Percentiles rank a stretch among this genome's conserved stretches.
phyloP scores from a whole-genome alignment of 495 filamentous ascomycete species.

The Oidiodendron maius region DNA sequence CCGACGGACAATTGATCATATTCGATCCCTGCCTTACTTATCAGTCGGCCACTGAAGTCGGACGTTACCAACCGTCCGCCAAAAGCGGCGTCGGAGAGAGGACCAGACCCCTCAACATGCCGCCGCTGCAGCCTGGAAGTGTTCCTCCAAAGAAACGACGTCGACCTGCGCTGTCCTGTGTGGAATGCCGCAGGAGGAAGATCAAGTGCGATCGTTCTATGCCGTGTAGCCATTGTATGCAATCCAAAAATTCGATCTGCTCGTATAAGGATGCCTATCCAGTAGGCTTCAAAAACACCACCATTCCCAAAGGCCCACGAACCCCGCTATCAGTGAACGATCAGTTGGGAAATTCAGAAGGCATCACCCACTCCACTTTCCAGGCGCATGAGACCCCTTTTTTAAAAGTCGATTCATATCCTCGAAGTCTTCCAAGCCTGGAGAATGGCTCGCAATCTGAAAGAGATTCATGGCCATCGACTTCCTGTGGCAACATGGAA shows the following conservation, averaged over 20 bases:
- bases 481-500: background rate
- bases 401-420: background rate
- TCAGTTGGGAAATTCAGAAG: background rate
- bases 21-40: too few relatives aligned
- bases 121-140: too few relatives aligned
- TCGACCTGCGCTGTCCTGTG: conserved; percentile 37
- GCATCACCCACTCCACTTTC: background rate
- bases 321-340: background rate
- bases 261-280: conserved; percentile 15
- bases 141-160: conserved; percentile 27
- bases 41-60: too few relatives aligned
- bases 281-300: background rate
- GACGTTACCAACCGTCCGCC: too few relatives aligned
- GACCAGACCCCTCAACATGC: too few relatives aligned
- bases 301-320: background rate
- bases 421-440: background rate
- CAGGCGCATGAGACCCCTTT: background rate
- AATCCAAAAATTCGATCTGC: conserved; percentile 22
- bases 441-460: background rate
- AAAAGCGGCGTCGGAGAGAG: too few relatives aligned
- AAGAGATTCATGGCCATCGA: background rate
- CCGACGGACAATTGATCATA: too few relatives aligned
- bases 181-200: conserved; percentile 38
- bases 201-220: conserved; percentile 37
- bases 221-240: conserved; percentile 35